phyloP scores from a whole-genome alignment of 345 rosid genomes.

The Citrus trifoliata region DNA sequence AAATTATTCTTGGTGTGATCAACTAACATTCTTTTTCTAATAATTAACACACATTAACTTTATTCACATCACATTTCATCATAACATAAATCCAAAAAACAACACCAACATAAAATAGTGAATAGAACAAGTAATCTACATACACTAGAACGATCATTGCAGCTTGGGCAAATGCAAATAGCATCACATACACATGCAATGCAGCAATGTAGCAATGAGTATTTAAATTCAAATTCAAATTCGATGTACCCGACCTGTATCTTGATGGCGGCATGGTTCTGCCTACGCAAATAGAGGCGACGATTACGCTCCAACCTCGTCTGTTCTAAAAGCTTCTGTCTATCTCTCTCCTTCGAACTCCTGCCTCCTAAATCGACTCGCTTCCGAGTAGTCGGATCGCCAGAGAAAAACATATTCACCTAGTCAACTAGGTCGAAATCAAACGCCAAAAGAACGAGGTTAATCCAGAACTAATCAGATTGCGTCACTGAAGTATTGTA shows the following conservation, averaged over 20 bases:
- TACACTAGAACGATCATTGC: not conserved
- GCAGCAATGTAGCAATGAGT: not conserved
- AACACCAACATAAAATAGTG: not conserved
- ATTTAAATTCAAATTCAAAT: not conserved
- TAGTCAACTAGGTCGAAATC: conserved; percentile 10
- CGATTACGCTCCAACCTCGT: conserved; percentile 90
- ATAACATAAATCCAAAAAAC: not conserved
- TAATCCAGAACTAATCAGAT: conserved; percentile 9
- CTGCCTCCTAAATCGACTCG: conserved; percentile 99
- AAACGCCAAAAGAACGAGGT: not conserved
- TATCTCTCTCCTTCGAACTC: conserved; percentile 94
- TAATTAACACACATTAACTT: not conserved
- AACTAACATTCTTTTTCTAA: not conserved
- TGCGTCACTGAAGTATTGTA: not conserved
- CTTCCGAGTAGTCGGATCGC: conserved; percentile 90
- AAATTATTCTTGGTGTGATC: not conserved
- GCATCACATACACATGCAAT: not conserved
- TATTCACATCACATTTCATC: not conserved
- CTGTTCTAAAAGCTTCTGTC: conserved; percentile 93
- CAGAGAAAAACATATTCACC: conserved; percentile 75
- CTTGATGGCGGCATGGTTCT: conserved; percentile 71
- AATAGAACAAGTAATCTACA: not conserved
- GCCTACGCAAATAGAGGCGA: conserved; percentile 65
- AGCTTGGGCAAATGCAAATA: not conserved
- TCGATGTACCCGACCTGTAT: conserved; percentile 58